phyloP scores from a whole-genome alignment of 176 grass and related monocot genomes.

The Lolium multiflorum region DNA sequence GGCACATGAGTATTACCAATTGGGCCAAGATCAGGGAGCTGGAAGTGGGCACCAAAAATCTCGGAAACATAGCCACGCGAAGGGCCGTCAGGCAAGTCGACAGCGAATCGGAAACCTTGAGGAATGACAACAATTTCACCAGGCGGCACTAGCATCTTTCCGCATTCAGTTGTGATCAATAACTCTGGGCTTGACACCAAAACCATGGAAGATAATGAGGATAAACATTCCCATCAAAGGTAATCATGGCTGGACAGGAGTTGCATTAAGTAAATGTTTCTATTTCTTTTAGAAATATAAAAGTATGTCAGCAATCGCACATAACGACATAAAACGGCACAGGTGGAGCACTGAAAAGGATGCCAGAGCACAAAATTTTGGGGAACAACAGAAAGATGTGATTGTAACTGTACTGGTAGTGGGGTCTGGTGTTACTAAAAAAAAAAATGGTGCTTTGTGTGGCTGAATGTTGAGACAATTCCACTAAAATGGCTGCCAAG shows the following conservation, averaged over 20 bases:
- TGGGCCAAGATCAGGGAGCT: constrained; percentile 93
- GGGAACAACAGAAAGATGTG: background rate
- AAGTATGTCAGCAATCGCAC: background rate
- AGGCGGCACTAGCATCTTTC: constrained; percentile 70
- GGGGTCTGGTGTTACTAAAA: background rate
- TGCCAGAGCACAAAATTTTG: no score
- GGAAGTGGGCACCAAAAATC: constrained; percentile 90
- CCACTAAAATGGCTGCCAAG: no score
- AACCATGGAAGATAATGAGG: constrained; percentile 15
- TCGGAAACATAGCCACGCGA: constrained; percentile 89
- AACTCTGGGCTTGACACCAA: constrained; percentile 77
- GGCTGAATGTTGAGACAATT: background rate
- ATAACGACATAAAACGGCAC: background rate
- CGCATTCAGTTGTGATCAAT: constrained; percentile 90
- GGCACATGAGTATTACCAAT: constrained; percentile 54
- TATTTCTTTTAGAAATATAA: background rate
- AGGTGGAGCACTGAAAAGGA: background rate
- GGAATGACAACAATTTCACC: constrained; percentile 94
- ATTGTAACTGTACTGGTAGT: background rate
- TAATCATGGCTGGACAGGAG: background rate
- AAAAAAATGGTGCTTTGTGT: background rate
- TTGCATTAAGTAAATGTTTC: background rate
- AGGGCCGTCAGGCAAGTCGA: constrained; percentile 76
- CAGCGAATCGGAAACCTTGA: constrained; percentile 85
- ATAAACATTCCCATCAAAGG: background rate